These are phyloP conservation scores for Mortierella sp. DNA, from an alignment of 371 early-diverging fungal species.

Conservation along the genomic window DNA sequence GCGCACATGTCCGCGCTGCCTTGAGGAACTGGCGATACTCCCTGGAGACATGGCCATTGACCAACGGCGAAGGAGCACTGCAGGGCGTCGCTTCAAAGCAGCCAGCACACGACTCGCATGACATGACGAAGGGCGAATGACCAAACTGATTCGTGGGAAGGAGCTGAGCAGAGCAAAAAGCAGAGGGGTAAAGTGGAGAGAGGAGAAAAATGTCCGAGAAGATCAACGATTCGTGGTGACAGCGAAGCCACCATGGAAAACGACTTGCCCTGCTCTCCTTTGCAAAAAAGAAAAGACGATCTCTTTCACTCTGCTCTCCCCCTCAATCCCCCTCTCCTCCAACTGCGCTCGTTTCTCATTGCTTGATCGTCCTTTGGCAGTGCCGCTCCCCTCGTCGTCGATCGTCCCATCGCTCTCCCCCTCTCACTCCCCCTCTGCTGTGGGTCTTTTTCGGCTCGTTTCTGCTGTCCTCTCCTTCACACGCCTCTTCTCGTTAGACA, in stretches of 20 bases:
- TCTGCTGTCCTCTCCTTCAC: not conserved
- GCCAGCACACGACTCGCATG: conserved; percentile 52
- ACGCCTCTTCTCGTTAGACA: not conserved
- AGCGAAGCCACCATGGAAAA: not conserved
- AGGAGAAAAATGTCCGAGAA: too few relatives aligned
- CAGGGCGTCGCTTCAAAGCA: conserved; percentile 51
- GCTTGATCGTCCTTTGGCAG: too few relatives aligned
- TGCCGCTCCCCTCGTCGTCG: too few relatives aligned
- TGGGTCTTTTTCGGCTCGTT: not conserved
- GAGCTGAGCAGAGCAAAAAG: too few relatives aligned
- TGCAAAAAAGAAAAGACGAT: too few relatives aligned
- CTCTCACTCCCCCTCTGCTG: conserved; percentile 5
- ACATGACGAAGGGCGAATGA: conserved; percentile 23
- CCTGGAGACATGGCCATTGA: conserved; percentile 40
- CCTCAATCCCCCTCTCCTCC: not conserved
- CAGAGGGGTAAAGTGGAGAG: too few relatives aligned
- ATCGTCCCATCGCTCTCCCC: too few relatives aligned
- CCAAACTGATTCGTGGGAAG: too few relatives aligned
- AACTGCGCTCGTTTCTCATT: not conserved
- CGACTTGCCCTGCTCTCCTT: not conserved
- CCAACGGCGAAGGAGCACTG: conserved; percentile 28
- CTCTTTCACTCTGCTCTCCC: not conserved
- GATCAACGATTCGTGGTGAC: too few relatives aligned
- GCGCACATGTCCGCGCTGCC: conserved; percentile 21
- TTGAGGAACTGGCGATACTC: conserved; percentile 49